Conservation (phyloP, 768 basidiomycete genomes). For the Suillus discolor region DNA sequence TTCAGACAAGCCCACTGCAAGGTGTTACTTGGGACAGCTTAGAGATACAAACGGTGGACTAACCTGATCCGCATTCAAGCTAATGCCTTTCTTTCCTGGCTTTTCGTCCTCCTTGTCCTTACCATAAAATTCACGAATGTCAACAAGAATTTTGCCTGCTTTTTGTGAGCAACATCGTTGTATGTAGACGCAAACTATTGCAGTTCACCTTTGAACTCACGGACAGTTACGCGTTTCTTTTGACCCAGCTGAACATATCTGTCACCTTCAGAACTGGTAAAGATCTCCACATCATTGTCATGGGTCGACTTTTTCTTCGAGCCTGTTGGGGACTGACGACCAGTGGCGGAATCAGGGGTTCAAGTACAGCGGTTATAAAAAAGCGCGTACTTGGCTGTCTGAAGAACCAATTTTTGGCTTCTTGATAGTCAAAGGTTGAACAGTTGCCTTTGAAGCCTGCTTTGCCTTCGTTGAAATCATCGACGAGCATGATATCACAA, state of each 20-base stretch:
- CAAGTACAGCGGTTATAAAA: background rate
- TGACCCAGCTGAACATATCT: constrained; percentile 69
- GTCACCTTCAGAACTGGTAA: constrained; percentile 34
- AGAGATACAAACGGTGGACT: constrained; percentile 14
- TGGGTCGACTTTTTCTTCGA: constrained; percentile 1
- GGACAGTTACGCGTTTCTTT: constrained; percentile 66
- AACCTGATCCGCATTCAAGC: constrained; percentile 67
- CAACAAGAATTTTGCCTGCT: constrained; percentile 56
- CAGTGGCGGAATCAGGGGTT: constrained; percentile 19
- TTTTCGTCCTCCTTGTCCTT: constrained; percentile 58
- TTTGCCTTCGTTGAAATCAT: background rate
- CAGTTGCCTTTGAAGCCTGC: constrained; percentile 13
- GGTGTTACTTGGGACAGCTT: background rate
- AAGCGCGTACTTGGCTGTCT: constrained; percentile 6
- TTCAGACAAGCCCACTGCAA: constrained; percentile 62
- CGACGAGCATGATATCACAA: background rate
- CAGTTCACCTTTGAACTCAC: constrained; percentile 45
- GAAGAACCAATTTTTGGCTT: constrained; percentile 34
- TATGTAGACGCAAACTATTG: background rate
- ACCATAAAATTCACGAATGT: constrained; percentile 77
- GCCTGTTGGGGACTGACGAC: constrained; percentile 17
- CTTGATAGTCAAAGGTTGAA: constrained; percentile 30
- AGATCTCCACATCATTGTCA: constrained; percentile 12
- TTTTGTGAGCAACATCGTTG: constrained; percentile 29
- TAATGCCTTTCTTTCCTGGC: constrained; percentile 83